These are phyloP conservation scores for Rhodotorula sp. DNA, from an alignment of 1,284 basidiomycete genomes.

Conservation along the genomic window DNA sequence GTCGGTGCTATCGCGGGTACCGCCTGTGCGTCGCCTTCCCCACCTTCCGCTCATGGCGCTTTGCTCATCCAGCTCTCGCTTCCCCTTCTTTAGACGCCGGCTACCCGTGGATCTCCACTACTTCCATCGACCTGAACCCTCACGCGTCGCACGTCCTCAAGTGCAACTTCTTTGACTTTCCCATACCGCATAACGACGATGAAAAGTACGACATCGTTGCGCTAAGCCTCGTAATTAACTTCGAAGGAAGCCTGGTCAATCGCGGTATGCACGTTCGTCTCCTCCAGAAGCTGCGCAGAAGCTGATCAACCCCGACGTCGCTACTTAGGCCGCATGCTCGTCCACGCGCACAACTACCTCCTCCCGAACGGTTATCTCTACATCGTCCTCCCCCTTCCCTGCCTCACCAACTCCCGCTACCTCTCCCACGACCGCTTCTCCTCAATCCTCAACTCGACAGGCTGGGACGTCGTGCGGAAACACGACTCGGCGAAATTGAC, in stretches of 20 bases:
- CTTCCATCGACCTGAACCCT: constrained; percentile 52
- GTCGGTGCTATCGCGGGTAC: constrained; percentile 50
- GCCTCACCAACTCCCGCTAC: constrained; percentile 49
- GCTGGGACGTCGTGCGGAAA: constrained; percentile 48
- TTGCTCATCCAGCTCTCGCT: constrained; percentile 42
- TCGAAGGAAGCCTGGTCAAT: constrained; percentile 49
- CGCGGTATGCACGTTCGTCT: constrained; percentile 39
- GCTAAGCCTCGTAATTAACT: constrained; percentile 52
- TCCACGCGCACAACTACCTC: constrained; percentile 42
- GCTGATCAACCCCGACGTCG: neutral
- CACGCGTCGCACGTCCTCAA: constrained; percentile 48
- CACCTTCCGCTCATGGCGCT: too few species aligned
- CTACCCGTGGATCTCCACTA: constrained; percentile 47
- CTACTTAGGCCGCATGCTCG: constrained; percentile 41
- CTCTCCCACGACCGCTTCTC: constrained; percentile 47
- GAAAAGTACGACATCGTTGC: constrained; percentile 49
- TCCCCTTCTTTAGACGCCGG: constrained; percentile 39
- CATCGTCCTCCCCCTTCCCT: constrained; percentile 51
- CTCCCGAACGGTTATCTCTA: constrained; percentile 47
- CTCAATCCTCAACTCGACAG: constrained; percentile 46
- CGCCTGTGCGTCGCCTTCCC: constrained; percentile 12
- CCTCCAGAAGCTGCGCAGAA: neutral
- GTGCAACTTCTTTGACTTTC: constrained; percentile 49
- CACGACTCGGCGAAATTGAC: constrained; percentile 50
- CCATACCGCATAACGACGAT: constrained; percentile 35